phyloP scores from a whole-genome alignment of 441 rosid species.

The Raphanus hybrid region DNA sequence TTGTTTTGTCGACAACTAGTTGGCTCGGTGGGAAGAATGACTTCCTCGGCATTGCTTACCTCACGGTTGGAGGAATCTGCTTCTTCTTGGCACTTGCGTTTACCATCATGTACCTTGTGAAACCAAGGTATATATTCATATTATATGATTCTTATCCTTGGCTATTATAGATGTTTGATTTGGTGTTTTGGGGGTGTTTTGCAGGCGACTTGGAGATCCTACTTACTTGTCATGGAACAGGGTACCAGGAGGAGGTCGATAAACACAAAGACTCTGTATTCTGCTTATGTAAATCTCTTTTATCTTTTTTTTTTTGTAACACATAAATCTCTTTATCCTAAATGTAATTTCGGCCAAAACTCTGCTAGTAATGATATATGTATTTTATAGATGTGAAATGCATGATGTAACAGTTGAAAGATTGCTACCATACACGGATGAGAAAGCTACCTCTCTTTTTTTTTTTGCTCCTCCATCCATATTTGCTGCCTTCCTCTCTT shows the following conservation, averaged over 20 bases:
- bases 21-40: constrained; percentile 94
- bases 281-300: constrained; percentile 33
- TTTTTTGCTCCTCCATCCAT: too few relatives aligned
- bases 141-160: constrained; percentile 4
- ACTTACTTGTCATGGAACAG: constrained; percentile 94
- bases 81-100: constrained; percentile 82
- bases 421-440: too few relatives aligned
- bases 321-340: background rate
- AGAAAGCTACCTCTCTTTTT: too few relatives aligned
- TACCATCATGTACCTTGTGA: constrained; percentile 73
- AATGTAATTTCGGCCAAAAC: constrained; percentile 16
- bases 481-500: too few relatives aligned
- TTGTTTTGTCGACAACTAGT: constrained; percentile 84
- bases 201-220: constrained; percentile 96
- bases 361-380: constrained; percentile 17
- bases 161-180: constrained; percentile 16
- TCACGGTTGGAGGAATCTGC: constrained; percentile 81
- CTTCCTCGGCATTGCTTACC: constrained; percentile 86
- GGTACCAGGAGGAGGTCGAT: constrained; percentile 72
- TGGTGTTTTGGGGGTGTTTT: constrained; percentile 15
- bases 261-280: constrained; percentile 29
- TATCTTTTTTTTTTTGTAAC: too few relatives aligned
- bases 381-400: background rate
- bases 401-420: too few relatives aligned
- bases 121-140: constrained; percentile 66